Evolutionary conservation across 1,284 basidiomycete genomes (phyloP), one percentile per base, ranked within the genome.

Genomic region (Laetiporus sulphureus): DNA sequence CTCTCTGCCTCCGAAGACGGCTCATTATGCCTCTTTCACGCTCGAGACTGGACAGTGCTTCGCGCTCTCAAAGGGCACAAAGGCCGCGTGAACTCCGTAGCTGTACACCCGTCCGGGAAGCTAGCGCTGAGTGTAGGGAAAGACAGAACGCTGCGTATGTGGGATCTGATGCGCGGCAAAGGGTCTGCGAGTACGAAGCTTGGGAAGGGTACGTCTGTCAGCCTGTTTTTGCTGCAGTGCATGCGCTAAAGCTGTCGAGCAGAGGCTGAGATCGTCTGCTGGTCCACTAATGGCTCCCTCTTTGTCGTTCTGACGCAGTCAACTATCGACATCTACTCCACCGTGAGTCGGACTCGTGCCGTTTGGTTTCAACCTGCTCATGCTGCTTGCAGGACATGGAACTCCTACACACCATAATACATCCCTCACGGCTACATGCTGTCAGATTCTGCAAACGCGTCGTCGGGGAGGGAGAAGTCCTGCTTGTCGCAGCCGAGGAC

Each of bases 101-200:
- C 90, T 10, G 82, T 96, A 0, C 95, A 99, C 59, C 93, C 93
- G 0, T 88, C 89, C 0, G 91, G 92, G 2, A 88, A 96, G 54
- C 77, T 97, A 13, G 94, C 87, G 0, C 64, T 99, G 22, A 90
- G 83, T 49, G 92, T 97, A 0, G 95, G 95, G 10, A 85, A 85
- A 54, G 95, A 99, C 59, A 72, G 79, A 47, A 91, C 89, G 6
- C 61, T 98, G 45, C 77, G 93, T 38, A 95, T 98, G 92, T 99
- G 95, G 95, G 95, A 99, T 68, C 69, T 99, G 34, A 96, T 97
- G 89, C 73, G 93, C 35, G 95, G 93, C 1, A 86, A 87, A 58
- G 90, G 90, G 2, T 81, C 83, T 11, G 91, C 91, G 3, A 93
- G 90, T 57, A 86, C 84, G 25, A 91, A 93, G 56, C 65, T 96